Percentiles rank a stretch among this genome's conserved stretches.
Evolutionary conservation across 1,139 yeast species (phyloP).

Genomic region (Pichia cactophila): DNA sequence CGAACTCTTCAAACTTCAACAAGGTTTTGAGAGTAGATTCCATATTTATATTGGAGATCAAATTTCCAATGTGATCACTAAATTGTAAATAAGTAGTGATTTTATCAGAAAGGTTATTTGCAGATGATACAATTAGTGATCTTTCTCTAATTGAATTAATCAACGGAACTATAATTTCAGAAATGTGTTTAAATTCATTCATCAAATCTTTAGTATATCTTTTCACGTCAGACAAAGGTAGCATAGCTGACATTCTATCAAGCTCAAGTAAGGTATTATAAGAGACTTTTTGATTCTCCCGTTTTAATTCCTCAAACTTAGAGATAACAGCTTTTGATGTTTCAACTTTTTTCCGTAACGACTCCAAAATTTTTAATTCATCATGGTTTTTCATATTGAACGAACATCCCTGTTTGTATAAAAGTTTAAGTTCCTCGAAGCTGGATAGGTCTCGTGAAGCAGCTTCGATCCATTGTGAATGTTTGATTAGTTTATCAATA

Average conservation of each 20-base stretch:
- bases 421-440: conserved; percentile 2
- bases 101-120: neutral
- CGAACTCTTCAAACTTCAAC: conserved; percentile 3
- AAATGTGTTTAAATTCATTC: conserved; percentile 2
- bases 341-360: conserved; percentile 2
- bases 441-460: neutral
- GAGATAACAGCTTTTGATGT: neutral
- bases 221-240: conserved; percentile 8
- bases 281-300: neutral
- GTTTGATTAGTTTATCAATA: conserved; percentile 41
- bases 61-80: conserved; percentile 1
- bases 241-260: neutral
- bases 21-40: conserved; percentile 1
- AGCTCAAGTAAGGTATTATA: conserved; percentile 2
- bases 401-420: conserved; percentile 32
- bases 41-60: neutral
- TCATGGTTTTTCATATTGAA: conserved; percentile 26
- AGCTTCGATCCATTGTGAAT: conserved; percentile 41
- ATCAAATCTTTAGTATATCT: conserved; percentile 1
- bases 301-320: conserved; percentile 4
- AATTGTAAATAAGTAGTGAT: conserved; percentile 3
- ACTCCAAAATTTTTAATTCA: conserved; percentile 3
- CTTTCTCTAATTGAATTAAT: conserved; percentile 5
- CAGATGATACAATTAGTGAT: neutral
- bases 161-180: conserved; percentile 1